Conservation (phyloP, 2,329 filamentous ascomycete species). For the Aspergillus pseudonomiae region DNA sequence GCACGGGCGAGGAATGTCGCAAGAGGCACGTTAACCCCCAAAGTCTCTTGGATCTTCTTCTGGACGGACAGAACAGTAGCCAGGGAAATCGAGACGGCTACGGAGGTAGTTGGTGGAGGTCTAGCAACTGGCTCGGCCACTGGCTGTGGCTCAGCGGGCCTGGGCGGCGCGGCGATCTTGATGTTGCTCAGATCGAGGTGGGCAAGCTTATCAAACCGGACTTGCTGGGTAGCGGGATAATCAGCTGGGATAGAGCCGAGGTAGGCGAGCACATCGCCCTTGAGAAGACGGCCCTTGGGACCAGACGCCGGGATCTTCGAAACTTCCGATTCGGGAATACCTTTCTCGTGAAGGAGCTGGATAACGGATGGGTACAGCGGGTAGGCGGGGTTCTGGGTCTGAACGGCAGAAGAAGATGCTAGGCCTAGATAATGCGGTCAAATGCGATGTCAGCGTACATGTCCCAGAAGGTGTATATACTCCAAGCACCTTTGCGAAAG, state of each 20-base stretch:
- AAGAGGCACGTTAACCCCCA: slow-evolving; percentile 80
- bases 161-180: slow-evolving; percentile 66
- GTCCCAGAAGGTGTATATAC: not conserved
- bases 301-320: slow-evolving; percentile 84
- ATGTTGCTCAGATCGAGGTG: slow-evolving; percentile 96
- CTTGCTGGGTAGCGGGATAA: slow-evolving; percentile 71
- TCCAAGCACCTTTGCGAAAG: not conserved
- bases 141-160: slow-evolving; percentile 37
- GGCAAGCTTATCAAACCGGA: slow-evolving; percentile 71
- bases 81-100: slow-evolving; percentile 78
- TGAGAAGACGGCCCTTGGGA: slow-evolving; percentile 83
- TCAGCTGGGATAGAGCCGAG: slow-evolving; percentile 74
- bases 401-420: slow-evolving; percentile 36
- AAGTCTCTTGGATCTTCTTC: slow-evolving; percentile 73
- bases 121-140: slow-evolving; percentile 29
- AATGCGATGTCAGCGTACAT: not conserved
- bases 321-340: slow-evolving; percentile 73
- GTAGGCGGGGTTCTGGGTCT: slow-evolving; percentile 49
- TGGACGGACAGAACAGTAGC: slow-evolving; percentile 78
- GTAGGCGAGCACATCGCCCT: slow-evolving; percentile 93
- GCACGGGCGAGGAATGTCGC: slow-evolving; percentile 86
- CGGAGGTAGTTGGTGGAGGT: slow-evolving; percentile 35
- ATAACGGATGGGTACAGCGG: slow-evolving; percentile 74
- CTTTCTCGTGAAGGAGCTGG: slow-evolving; percentile 77
- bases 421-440: slow-evolving; percentile 30